Conservation (phyloP, 2,329 filamentous ascomycete species). For the Aspergillus sp. region DNA sequence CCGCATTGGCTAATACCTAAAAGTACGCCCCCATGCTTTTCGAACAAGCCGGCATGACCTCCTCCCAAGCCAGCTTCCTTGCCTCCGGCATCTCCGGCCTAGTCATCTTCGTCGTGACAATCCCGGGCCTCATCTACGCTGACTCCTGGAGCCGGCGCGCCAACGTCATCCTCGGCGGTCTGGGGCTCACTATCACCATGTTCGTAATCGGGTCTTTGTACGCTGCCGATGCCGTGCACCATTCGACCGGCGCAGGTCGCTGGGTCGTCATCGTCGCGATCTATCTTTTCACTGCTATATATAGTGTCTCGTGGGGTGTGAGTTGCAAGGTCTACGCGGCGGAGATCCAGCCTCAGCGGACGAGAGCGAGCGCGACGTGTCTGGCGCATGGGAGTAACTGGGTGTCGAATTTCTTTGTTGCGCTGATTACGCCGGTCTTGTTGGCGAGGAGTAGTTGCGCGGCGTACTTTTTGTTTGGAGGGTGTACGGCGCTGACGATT, state of each 20-base stretch:
- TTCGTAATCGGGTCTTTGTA: constrained; percentile 39
- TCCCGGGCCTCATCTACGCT: constrained; percentile 58
- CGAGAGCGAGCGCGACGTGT: constrained; percentile 58
- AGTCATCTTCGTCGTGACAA: constrained; percentile 58
- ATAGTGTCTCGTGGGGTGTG: constrained; percentile 54
- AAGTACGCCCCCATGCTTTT: constrained; percentile 65
- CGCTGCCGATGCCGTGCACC: constrained; percentile 33
- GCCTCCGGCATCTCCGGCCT: constrained; percentile 64
- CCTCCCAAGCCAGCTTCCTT: constrained; percentile 58
- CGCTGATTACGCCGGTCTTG: constrained; percentile 48
- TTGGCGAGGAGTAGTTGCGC: constrained; percentile 47
- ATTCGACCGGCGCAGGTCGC: constrained; percentile 28
- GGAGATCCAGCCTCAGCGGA: constrained; percentile 60
- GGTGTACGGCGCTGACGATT: constrained; percentile 41
- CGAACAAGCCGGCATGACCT: constrained; percentile 59
- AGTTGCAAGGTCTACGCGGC: constrained; percentile 58
- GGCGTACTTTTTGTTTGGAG: constrained; percentile 51
- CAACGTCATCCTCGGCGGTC: no score
- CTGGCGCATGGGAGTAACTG: constrained; percentile 56
- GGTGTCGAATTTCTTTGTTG: constrained; percentile 48
- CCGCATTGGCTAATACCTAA: no score
- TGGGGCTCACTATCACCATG: constrained; percentile 26
- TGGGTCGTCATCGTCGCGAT: constrained; percentile 33
- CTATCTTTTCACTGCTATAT: constrained; percentile 30
- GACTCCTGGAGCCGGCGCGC: constrained; percentile 58